Conservation (phyloP, 805 yeast species). For the Nakazawaea anatomiae region DNA sequence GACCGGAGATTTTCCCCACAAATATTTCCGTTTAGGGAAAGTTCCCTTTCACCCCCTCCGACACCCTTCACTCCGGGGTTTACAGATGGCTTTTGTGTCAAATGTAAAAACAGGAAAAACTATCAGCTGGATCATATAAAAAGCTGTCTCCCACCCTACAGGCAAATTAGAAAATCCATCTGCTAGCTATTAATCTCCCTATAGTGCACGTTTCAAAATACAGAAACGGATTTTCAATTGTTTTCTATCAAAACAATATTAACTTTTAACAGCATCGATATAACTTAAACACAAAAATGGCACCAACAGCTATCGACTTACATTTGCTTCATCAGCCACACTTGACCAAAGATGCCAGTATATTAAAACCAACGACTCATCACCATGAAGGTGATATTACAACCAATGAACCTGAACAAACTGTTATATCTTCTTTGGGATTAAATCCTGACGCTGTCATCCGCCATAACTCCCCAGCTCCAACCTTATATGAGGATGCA, state of each 20-base stretch:
- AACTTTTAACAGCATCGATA: not conserved
- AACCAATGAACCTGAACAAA: conserved; percentile 18
- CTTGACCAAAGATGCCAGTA: conserved; percentile 15
- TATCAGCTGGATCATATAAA: too few species aligned
- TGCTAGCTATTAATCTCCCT: too few species aligned
- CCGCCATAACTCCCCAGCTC: conserved; percentile 90
- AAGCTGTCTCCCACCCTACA: too few species aligned
- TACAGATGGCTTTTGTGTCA: too few species aligned
- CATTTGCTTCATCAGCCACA: conserved; percentile 21
- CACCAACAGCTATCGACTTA: conserved; percentile 34
- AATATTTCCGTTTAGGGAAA: too few species aligned
- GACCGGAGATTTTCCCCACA: too few species aligned
- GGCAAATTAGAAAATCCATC: too few species aligned
- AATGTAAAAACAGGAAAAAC: too few species aligned
- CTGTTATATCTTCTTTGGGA: conserved; percentile 30
- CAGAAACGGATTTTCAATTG: too few species aligned
- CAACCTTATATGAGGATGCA: conserved; percentile 92
- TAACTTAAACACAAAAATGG: conserved; percentile 18
- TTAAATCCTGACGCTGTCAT: conserved; percentile 58
- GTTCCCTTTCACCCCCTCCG: too few species aligned
- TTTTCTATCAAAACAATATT: not conserved
- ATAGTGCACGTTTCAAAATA: too few species aligned
- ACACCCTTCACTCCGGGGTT: too few species aligned
- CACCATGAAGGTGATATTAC: conserved; percentile 1
- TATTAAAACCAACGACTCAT: conserved; percentile 12